Conservation (phyloP, 2,329 filamentous ascomycete species). For the Pseudohalonectria lignicola region DNA sequence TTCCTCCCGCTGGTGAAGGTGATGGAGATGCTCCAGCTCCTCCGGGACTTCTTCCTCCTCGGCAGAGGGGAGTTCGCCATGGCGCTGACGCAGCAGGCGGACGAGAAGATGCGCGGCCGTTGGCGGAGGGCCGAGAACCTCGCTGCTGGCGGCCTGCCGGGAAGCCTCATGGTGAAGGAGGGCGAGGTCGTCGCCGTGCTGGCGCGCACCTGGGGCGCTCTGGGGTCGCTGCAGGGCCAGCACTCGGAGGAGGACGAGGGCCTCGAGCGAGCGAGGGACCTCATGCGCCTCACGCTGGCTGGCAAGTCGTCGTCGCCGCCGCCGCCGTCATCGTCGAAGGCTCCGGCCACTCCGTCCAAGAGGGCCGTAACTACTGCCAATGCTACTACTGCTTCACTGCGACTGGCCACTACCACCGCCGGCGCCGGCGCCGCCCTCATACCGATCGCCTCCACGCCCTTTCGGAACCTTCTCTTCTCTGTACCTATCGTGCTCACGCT, state of each 20-base stretch:
- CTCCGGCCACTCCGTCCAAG: too few species aligned
- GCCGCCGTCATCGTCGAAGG: constrained; percentile 5
- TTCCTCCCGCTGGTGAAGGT: constrained; percentile 70
- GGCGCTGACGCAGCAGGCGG: constrained; percentile 74
- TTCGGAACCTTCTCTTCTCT: constrained; percentile 74
- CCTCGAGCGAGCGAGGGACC: constrained; percentile 69
- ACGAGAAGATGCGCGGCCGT: constrained; percentile 64
- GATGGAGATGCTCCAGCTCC: constrained; percentile 61
- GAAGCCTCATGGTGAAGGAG: constrained; percentile 64
- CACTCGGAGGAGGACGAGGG: constrained; percentile 71
- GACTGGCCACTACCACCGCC: constrained; percentile 19
- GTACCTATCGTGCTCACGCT: constrained; percentile 61
- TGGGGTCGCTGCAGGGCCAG: constrained; percentile 62
- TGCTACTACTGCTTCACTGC: too few species aligned
- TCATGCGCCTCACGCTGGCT: constrained; percentile 56
- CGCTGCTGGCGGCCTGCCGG: constrained; percentile 43
- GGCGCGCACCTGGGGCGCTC: constrained; percentile 64
- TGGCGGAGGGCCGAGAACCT: constrained; percentile 55
- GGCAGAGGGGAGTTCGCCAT: constrained; percentile 86
- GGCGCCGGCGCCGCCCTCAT: constrained; percentile 5
- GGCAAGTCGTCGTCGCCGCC: constrained; percentile 31
- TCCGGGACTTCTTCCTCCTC: constrained; percentile 81
- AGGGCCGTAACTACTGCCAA: too few species aligned
- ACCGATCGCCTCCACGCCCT: constrained; percentile 42
- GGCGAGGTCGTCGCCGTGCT: constrained; percentile 74